Evolutionary conservation across 2,329 filamentous ascomycete genomes (phyloP).

Genomic region (Trichoderma lentiforme): DNA sequence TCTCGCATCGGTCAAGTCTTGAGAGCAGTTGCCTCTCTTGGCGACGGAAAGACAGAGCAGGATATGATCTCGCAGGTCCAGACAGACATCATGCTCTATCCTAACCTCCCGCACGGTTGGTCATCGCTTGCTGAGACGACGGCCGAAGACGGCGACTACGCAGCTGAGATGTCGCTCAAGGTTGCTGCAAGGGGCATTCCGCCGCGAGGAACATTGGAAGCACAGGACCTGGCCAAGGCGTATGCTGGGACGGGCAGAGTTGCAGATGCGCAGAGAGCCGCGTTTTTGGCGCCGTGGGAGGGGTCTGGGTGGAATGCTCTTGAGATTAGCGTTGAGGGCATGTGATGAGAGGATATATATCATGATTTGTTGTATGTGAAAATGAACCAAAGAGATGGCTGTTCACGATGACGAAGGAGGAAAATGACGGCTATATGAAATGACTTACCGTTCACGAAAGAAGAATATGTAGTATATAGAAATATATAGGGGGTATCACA

Average conservation of each 20-base stretch:
- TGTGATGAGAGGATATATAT: conserved; percentile 14
- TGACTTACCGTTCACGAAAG: background rate
- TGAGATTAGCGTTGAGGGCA: conserved; percentile 29
- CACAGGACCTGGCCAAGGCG: conserved; percentile 67
- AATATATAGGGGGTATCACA: conserved; percentile 14
- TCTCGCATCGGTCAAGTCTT: conserved; percentile 70
- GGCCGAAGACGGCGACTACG: conserved; percentile 33
- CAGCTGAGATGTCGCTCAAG: conserved; percentile 74
- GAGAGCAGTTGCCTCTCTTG: conserved; percentile 65
- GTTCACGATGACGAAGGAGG: background rate
- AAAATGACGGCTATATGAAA: background rate
- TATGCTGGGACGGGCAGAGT: conserved; percentile 70
- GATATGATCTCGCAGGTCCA: conserved; percentile 63
- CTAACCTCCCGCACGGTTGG: conserved; percentile 79
- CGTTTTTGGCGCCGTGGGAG: conserved; percentile 80
- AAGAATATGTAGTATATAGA: background rate
- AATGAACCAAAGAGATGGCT: background rate
- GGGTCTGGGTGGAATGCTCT: conserved; percentile 62
- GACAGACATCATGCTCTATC: conserved; percentile 75
- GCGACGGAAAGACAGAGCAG: conserved; percentile 45
- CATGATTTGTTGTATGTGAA: background rate
- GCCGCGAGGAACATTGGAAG: conserved; percentile 64
- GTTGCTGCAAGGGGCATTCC: conserved; percentile 74
- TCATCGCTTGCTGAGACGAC: conserved; percentile 58
- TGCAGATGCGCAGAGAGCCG: conserved; percentile 71